Base-by-base conservation (phyloP, 1,284 basidiomycete species). In the Rhodotorula sp. region DNA sequence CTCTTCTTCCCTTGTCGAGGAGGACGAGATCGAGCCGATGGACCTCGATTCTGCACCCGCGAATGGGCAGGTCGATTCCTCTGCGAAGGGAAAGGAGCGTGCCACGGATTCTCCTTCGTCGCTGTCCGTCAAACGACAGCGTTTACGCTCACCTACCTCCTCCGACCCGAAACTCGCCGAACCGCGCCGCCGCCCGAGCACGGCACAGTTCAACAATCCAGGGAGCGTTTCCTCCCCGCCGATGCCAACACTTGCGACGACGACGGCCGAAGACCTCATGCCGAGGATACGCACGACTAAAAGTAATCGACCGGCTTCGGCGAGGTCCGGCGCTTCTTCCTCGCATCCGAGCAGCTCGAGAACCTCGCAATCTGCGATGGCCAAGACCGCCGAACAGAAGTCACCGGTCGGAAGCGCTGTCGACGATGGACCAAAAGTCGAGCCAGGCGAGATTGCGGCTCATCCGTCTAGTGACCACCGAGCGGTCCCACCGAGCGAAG, bases 221-320 rank as follows among this genome's bases (percentile, higher is more conserved):
- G 39, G 56, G 34, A 39, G 12, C 49, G 58, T 60, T 18, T 23
- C 52, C 3, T 21, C 49, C 3, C 47, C 48, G 4, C 10, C 52
- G 5, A 62, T 54, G 29, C 57, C 62, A 3, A 64, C 57, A 6
- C 62, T 64, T 16, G 63, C 67, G 62, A 67, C 66, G 10, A 64
- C 39, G 7, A 64, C 67, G 4, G 67, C 62, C 4, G 62, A 68
- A 21, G 62, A 64, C 49, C 49, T 63, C 7, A 68, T 63, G 67
- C 62, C 62, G 7, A 34, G 48, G 8, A 60, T 64, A 62, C 58
- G 49, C 46, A 43, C 39, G 39, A 43, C 39, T n/a, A 48, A 15
- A 68, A 64, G 49, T 56, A 60, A 52, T 26, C 31, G 56, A 67
- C 39, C 56, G 61, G 61, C 65, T 3, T 7, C 60, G 3, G 61